Base-by-base conservation (phyloP, 768 basidiomycete species). In the Pisolithus albus region DNA sequence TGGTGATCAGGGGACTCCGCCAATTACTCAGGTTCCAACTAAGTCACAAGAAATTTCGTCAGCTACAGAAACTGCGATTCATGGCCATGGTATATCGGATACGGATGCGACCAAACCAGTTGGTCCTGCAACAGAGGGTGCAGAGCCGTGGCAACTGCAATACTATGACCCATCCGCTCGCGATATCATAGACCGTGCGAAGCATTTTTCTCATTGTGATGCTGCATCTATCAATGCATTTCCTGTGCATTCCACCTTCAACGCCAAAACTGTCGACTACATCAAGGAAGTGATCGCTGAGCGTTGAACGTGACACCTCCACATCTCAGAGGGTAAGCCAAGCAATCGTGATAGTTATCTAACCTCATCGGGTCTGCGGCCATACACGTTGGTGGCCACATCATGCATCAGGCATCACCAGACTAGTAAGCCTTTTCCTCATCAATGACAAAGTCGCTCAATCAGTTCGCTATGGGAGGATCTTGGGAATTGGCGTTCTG, bases 381-480 rank as follows among this genome's bases (percentile, higher is more conserved):
- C 30, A 30, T 30, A 9, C 30, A 41, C 19, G 40, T 41, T 41
- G 40, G 40, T 41, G 40, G 40, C 40, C 40, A 18, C 40, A 41
- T 19, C n/a, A 18, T 41, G 10, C 18, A 18, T 19, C 9, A 9
- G 40, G 21, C 40, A 41, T 41, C 18, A 19, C 18, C 40, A 41
- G 40, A 41, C 40, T 41, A 21, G 40, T 18, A 41, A 19, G n/a
- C 9, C n/a, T 5, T 10, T n/a, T 41, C 21, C 10, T 5, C 18
- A 7, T 19, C 4, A 4, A 9, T 41, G n/a, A 19, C 16, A 10
- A 21, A 41, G 18, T 41, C 11, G 19, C n/a, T 10, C 21, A 10
- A 19, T 21, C 21, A n/a, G 18, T 13, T 23, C 49, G 47, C 47
- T 45, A 9, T 54, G 50, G 50, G 32, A 54, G 41, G 53, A 51